phyloP scores from a whole-genome alignment of 257 asterid species.

The Solanum dulcamara region DNA sequence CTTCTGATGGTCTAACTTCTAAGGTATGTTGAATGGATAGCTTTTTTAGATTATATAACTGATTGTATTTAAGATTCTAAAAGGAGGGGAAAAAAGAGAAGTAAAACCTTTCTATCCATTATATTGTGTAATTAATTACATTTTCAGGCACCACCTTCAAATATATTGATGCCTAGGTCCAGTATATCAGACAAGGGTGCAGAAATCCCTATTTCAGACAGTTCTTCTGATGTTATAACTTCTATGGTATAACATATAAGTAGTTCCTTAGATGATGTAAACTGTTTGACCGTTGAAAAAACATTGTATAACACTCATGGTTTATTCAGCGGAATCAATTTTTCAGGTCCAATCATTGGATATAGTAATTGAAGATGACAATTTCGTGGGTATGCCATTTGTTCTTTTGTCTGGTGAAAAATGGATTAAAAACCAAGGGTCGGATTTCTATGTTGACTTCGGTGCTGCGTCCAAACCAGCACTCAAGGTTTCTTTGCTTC shows the following conservation, averaged over 20 bases:
- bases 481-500: conserved; percentile 14
- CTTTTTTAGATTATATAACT: conserved; percentile 1
- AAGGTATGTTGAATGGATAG: conserved; percentile 34
- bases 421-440: conserved; percentile 75
- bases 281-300: neutral
- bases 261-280: neutral
- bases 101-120: neutral
- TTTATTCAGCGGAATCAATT: conserved; percentile 3
- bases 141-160: conserved; percentile 62
- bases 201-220: conserved; percentile 47
- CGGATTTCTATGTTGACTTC: conserved; percentile 76
- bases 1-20: conserved; percentile 25
- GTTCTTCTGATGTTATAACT: conserved; percentile 28
- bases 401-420: conserved; percentile 69
- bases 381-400: conserved; percentile 88
- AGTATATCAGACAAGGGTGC: conserved; percentile 45
- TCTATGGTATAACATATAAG: conserved; percentile 33
- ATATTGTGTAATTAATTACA: neutral
- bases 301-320: neutral
- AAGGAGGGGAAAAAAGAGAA: neutral
- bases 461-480: conserved; percentile 21
- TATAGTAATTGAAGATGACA: conserved; percentile 55
- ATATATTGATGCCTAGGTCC: conserved; percentile 56
- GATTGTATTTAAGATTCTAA: neutral
- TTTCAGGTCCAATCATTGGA: conserved; percentile 78